Conservation (phyloP, 2,329 filamentous ascomycete genomes). For the Pestalotiopsis sp. region DNA sequence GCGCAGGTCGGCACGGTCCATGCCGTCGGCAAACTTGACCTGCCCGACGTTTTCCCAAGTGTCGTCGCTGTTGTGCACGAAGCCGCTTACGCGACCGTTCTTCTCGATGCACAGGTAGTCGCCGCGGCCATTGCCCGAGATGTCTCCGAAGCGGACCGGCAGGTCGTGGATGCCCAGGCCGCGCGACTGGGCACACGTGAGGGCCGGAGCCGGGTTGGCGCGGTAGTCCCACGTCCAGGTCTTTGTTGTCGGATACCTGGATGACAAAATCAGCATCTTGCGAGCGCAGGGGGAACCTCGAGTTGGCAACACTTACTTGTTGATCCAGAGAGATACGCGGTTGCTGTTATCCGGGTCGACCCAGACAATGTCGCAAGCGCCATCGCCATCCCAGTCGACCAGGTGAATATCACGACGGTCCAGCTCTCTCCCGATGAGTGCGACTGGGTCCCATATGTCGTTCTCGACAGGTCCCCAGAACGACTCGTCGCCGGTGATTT, state of each 20-base stretch:
- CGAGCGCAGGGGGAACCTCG: too few relatives aligned
- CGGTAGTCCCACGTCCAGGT: constrained; percentile 16
- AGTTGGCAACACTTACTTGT: constrained; percentile 16
- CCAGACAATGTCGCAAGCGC: constrained; percentile 35
- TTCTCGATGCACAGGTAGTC: constrained; percentile 37
- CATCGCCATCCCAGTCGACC: constrained; percentile 40
- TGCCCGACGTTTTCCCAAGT: constrained; percentile 25
- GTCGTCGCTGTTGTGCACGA: constrained; percentile 22
- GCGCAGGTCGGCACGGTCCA: constrained; percentile 38
- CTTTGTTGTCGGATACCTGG: constrained; percentile 6
- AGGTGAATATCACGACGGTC: constrained; percentile 35
- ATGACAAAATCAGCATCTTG: neutral
- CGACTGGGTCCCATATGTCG: constrained; percentile 19
- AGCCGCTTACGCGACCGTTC: constrained; percentile 29
- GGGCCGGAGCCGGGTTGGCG: constrained; percentile 9
- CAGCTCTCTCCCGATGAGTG: neutral
- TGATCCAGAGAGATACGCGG: constrained; percentile 28
- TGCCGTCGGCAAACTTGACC: constrained; percentile 30
- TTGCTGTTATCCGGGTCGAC: constrained; percentile 29
- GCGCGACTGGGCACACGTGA: constrained; percentile 25
- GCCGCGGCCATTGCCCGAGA: constrained; percentile 30
- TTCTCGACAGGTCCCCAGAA: constrained; percentile 18
- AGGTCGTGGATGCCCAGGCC: constrained; percentile 30
- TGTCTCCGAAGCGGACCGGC: constrained; percentile 34
- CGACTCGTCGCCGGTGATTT: constrained; percentile 3